phyloP scores from a whole-genome alignment of 805 yeast species.

The Zygosaccharomyces lentus region DNA sequence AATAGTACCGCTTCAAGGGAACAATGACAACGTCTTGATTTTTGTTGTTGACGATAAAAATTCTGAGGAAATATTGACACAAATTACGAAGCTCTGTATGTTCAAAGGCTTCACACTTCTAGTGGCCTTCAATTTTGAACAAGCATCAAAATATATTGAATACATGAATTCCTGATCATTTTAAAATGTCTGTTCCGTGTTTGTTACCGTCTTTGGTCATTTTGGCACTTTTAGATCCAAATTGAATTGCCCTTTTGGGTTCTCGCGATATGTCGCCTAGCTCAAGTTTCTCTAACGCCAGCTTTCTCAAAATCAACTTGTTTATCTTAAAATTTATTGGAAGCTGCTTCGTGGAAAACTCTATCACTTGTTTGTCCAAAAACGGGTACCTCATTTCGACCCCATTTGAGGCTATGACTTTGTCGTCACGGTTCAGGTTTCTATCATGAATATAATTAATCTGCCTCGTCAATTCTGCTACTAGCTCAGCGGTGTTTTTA shows the following conservation, averaged over 20 bases:
- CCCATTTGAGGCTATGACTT: slow-evolving; percentile 82
- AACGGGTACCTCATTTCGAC: slow-evolving; percentile 88
- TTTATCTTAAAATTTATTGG: slow-evolving; percentile 47
- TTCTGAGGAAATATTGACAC: slow-evolving; percentile 42
- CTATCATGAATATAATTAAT: slow-evolving; percentile 69
- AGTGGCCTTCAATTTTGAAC: slow-evolving; percentile 46
- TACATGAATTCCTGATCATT: slow-evolving; percentile 27
- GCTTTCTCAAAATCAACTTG: slow-evolving; percentile 56
- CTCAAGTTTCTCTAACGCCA: slow-evolving; percentile 49
- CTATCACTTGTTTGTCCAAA: slow-evolving; percentile 59
- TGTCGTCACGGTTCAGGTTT: slow-evolving; percentile 87
- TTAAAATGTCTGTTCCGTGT: slow-evolving; percentile 64
- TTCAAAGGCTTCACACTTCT: slow-evolving; percentile 41
- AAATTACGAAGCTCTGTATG: slow-evolving; percentile 39
- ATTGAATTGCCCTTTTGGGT: slow-evolving; percentile 91
- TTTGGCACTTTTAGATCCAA: slow-evolving; percentile 94
- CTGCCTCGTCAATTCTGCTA: slow-evolving; percentile 62
- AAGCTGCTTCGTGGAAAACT: slow-evolving; percentile 42
- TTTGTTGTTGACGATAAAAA: slow-evolving; percentile 64
- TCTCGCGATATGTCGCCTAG: slow-evolving; percentile 61
- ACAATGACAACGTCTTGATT: slow-evolving; percentile 49
- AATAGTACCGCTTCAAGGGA: slow-evolving; percentile 40
- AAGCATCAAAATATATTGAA: slow-evolving; percentile 46
- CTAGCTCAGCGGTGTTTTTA: slow-evolving; percentile 42
- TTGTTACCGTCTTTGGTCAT: slow-evolving; percentile 73